Percentiles rank a stretch among this genome's conserved stretches.
phyloP scores from a whole-genome alignment of 202 grass and related monocot genomes.

The Dendrocalamus latiflorus region DNA sequence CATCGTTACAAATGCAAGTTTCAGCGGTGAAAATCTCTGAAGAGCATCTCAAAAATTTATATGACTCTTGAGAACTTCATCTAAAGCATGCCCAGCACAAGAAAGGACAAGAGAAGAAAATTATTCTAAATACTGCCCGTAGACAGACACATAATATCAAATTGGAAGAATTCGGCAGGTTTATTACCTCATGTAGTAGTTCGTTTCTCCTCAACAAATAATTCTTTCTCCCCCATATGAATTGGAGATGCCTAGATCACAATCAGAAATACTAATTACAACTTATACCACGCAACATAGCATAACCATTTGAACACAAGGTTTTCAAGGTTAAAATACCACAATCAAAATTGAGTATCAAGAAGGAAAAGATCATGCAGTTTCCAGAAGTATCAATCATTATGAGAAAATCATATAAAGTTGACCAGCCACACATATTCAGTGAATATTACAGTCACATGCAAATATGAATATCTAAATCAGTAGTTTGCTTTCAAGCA shows the following conservation, averaged over 20 bases:
- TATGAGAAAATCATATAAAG: not conserved
- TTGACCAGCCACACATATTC: not conserved
- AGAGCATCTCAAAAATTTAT: not conserved
- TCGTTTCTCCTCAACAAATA: constrained; percentile 55
- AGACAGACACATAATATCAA: not conserved
- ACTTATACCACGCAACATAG: not conserved
- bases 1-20: not conserved
- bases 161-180: not conserved
- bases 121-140: not conserved
- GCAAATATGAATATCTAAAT: not conserved
- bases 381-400: not conserved
- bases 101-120: not conserved
- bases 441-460: not conserved
- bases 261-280: not conserved
- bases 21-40: not conserved
- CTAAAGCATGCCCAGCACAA: not conserved
- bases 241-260: constrained; percentile 55
- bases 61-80: not conserved
- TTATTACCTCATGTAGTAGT: constrained; percentile 46
- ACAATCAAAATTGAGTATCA: not conserved
- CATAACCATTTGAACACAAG: not conserved
- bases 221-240: constrained; percentile 36
- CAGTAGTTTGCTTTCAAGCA: not conserved
- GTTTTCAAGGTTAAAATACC: not conserved
- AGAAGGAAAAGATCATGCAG: not conserved